Evolutionary conservation across 2,329 filamentous ascomycete species (phyloP).

Genomic region (Teratosphaeriaceae sp.): DNA sequence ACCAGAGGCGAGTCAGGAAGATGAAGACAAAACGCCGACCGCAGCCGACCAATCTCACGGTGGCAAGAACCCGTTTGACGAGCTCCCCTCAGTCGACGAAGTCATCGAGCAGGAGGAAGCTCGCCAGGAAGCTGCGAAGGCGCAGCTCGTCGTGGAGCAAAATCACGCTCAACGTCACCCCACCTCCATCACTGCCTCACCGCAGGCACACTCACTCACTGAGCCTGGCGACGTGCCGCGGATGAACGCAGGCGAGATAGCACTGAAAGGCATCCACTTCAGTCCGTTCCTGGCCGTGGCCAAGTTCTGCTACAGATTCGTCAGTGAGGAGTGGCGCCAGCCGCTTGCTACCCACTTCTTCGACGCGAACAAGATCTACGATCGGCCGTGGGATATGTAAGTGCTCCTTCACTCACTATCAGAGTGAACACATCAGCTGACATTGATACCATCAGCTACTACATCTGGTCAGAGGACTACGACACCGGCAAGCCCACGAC

Average conservation of each 20-base stretch:
- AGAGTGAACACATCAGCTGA: constrained; percentile 4
- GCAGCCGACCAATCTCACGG: background rate
- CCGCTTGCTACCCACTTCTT: constrained; percentile 50
- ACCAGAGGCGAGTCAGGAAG: constrained; percentile 7
- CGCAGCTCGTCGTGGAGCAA: constrained; percentile 1
- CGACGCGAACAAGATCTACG: constrained; percentile 50
- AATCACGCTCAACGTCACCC: constrained; percentile 2
- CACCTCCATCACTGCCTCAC: background rate
- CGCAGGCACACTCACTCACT: background rate
- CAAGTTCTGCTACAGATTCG: constrained; percentile 54
- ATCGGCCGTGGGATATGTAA: constrained; percentile 70
- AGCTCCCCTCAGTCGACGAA: constrained; percentile 6
- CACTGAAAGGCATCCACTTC: constrained; percentile 29
- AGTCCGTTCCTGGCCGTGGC: constrained; percentile 42
- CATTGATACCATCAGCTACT: constrained; percentile 16
- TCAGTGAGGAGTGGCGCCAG: constrained; percentile 45
- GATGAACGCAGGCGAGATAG: constrained; percentile 27
- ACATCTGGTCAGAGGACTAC: constrained; percentile 17
- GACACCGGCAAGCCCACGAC: constrained; percentile 48
- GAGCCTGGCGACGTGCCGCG: constrained; percentile 12
- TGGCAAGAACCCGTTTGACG: background rate
- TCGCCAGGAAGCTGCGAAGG: background rate
- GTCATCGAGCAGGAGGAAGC: background rate
- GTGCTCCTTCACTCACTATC: constrained; percentile 27
- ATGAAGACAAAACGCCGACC: constrained; percentile 1